Conservation (phyloP, 768 basidiomycete genomes). For the Phanerochaete carnosa region DNA sequence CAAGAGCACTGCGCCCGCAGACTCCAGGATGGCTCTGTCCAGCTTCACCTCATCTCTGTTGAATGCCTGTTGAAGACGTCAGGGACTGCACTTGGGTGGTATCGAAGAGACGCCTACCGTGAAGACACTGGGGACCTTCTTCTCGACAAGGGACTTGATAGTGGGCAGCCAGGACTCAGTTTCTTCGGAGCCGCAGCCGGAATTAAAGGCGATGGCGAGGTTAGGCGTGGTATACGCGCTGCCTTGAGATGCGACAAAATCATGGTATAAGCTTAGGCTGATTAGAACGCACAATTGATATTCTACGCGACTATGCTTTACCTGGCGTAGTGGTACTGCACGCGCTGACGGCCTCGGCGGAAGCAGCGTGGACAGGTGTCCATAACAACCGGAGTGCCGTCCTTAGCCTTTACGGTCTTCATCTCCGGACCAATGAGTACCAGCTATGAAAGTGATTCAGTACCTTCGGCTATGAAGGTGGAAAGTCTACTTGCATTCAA, state of each 20-base stretch:
- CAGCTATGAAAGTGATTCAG: neutral
- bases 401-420: neutral
- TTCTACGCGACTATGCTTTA: neutral
- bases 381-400: neutral
- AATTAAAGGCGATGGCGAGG: neutral
- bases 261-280: neutral
- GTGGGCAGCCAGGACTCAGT: neutral
- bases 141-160: neutral
- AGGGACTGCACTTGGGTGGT: neutral
- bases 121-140: neutral
- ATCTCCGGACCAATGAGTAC: neutral
- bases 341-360: neutral
- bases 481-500: neutral
- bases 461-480: neutral
- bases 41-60: neutral
- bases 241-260: neutral
- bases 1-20: neutral
- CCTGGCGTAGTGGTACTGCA: neutral
- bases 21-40: neutral
- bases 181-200: neutral
- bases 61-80: neutral
- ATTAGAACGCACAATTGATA: neutral
- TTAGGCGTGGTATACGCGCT: neutral
- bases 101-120: neutral
- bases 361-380: neutral